Evolutionary conservation across 1,284 basidiomycete species (phyloP), one percentile per base, ranked within the genome.

Genomic region (Cutaneotrichosporon spelunceum): DNA sequence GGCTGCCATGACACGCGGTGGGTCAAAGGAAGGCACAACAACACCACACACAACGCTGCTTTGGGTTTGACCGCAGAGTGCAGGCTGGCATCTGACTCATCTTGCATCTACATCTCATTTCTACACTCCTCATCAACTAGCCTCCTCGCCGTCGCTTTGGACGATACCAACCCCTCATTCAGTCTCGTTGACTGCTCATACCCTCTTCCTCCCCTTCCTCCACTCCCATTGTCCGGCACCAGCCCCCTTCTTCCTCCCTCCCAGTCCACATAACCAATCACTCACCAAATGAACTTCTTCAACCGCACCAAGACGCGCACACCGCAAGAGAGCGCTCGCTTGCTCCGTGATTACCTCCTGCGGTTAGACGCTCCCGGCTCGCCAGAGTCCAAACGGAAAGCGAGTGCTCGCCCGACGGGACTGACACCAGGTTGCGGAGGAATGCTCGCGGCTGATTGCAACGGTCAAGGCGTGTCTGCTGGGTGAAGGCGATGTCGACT

Each of bases 251-350:
- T 16, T 19, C 45, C 11, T 26, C 45, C 23, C 21, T 49, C 11
- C 24, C 7, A 27, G 13, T 19, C 39, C 36, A 16, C 39, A 4
- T 9, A 14, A 27, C 23, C 6, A 23, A 27, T 16, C 36, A 19
- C 36, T n/a, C 7, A 42, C 39, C 13, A 10, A 2, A 93, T 94
- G 92, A 95, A 95, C 80, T 94, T 95, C 82, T 95, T 95, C 86
- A 93, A 90, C 81, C 87, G 90, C 26, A 68, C 68, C 58, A 93
- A 91, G 78, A 86, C 85, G 48, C 83, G 90, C 70, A 88, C 89
- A 36, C 92, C 93, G 13, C 85, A 88, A 50, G 92, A 95, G 76
- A 85, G 91, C 60, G 89, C 94, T 34, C 84, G 87, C 55, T 84
- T 86, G 39, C 82, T 94, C 56, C 84, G 87, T 54, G 93, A 95